Percentiles rank a stretch among this genome's conserved stretches.
Conservation (phyloP, 2,329 filamentous ascomycete genomes). For the Cladosporium sp. region DNA sequence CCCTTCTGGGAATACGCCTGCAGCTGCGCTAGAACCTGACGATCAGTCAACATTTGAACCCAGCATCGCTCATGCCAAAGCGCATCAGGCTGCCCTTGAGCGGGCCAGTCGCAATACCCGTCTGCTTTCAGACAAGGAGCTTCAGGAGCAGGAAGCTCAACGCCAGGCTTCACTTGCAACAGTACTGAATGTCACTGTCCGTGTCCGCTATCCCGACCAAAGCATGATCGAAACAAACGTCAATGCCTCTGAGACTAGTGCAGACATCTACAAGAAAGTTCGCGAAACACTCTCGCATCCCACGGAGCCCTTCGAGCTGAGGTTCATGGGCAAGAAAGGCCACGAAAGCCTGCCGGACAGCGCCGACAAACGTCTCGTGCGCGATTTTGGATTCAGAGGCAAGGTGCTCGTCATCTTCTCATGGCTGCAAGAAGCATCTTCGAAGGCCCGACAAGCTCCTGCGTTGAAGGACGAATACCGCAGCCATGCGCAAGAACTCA, state of each 20-base stretch:
- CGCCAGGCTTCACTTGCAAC: slow-evolving; percentile 62
- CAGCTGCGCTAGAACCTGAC: slow-evolving; percentile 62
- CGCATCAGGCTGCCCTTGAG: slow-evolving; percentile 66
- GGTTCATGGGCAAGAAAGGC: slow-evolving; percentile 55
- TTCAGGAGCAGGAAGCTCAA: slow-evolving; percentile 64
- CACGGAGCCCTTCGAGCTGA: slow-evolving; percentile 66
- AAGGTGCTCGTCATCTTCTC: slow-evolving; percentile 71
- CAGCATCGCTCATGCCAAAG: slow-evolving; percentile 70
- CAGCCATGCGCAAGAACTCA: slow-evolving; percentile 62
- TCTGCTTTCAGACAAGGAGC: slow-evolving; percentile 76
- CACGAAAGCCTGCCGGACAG: slow-evolving; percentile 22
- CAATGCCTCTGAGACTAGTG: slow-evolving; percentile 62
- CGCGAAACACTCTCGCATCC: slow-evolving; percentile 62
- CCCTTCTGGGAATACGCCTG: slow-evolving; percentile 68
- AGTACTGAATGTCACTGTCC: slow-evolving; percentile 67
- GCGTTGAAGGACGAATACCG: slow-evolving; percentile 59
- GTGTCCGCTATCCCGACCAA: slow-evolving; percentile 84
- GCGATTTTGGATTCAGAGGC: slow-evolving; percentile 65
- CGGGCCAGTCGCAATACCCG: slow-evolving; percentile 66
- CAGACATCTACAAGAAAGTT: slow-evolving; percentile 70
- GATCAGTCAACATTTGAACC: slow-evolving; percentile 74
- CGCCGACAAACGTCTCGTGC: slow-evolving; percentile 57
- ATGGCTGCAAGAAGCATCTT: slow-evolving; percentile 65
- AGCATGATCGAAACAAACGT: slow-evolving; percentile 72
- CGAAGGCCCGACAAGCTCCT: slow-evolving; percentile 50